Base-by-base conservation (phyloP, 768 basidiomycete species). In the Lactifluus rugatus region DNA sequence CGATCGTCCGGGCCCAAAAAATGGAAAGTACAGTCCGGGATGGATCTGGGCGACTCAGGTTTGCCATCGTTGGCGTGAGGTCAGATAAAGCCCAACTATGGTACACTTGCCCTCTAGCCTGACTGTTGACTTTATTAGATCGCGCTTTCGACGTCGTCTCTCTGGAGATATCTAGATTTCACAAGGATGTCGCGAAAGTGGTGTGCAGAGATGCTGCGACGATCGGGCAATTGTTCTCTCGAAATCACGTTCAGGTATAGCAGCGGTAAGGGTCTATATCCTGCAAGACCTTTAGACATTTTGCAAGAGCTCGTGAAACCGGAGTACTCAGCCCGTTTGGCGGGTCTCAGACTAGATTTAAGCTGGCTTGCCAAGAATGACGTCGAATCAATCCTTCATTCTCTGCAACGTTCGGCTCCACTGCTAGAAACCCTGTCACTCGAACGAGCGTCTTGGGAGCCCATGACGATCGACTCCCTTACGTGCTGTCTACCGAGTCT, bases 51-150 rank as follows among this genome's bases (percentile, higher is more conserved):
- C n/a, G n/a, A 51, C 42, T 11, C 56, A 46, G 7, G 44, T 57
- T 48, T 57, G 50, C 36, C 34, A 57, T n/a, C 13, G 17, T 2
- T 57, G 56, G 49, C 42, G 50, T 16, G 44, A 57, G 56, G 56
- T 57, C 7, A 13, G 56, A 19, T n/a, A 42, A 19, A 16, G 41
- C 19, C 9, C 8, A 9, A 7, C 37, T 39, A n/a, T 11, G 9
- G 19, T 42, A 9, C 10, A 8, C 34, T 10, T 23, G 10, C 17
- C 25, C 26, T 28, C 19, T 14, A 23, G 9, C 32, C 56, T 57
- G 48, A 44, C 21, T 10, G 41, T 5, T 21, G 11, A n/a, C 25
- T 26, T 4, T 4, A 21, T 17, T 34, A 51, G 49, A 41, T 57
- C 25, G 56, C 56, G 44, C 56, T 57, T 19, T 31, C 32, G 5